Base-by-base conservation (phyloP, 257 asterid genomes). In the Cruciata laevipes region DNA sequence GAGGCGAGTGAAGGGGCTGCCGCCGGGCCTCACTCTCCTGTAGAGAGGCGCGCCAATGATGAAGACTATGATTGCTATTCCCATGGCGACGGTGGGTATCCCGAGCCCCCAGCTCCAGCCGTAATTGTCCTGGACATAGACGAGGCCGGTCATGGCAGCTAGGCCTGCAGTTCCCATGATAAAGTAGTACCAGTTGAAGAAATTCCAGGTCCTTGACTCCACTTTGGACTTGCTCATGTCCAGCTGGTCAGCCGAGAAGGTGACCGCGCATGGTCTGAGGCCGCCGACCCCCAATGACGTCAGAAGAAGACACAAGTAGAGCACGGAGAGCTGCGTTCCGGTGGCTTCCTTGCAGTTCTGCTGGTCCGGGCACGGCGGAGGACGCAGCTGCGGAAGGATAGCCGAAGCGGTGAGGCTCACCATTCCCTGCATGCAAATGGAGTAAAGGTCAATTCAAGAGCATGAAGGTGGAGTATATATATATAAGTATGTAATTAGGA, bases 71-170 rank as follows among this genome's bases (percentile, higher is more conserved):
- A 83, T 77, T 0, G 97, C 87, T 13, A 86, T 40, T 0, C 67
- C 91, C 86, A 92, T 80, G 42, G 95, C 91, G 7, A 86, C 82
- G 32, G 98, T 92, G 2, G 96, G 96, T 32, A 92, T 83, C 1
- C 97, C 95, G 17, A 92, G 90, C 2, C 97, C 98, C 97, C 91
- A 89, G 23, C 83, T 89, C 98, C 98, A 92, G 24, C 92, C 72
- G 12, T 84, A 78, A 24, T 89, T 77, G 70, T 92, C 98, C 81
- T 92, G 97, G 75, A 92, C 74, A 61, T 92, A 92, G 32, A 89
- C 98, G 1, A 92, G 86, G 0, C 86, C 83, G 1, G 96, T 89
- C 2, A 92, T 76, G 12, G 98, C 96, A 16, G 85, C 78, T 21
- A 89, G 27, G 2, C 91, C 77, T 55, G 97, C 96, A 10, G 84